Percentiles rank a stretch among this genome's conserved stretches.
Evolutionary conservation across 208 protist genomes (phyloP).

Genomic region (Leishmania tarentolae): DNA sequence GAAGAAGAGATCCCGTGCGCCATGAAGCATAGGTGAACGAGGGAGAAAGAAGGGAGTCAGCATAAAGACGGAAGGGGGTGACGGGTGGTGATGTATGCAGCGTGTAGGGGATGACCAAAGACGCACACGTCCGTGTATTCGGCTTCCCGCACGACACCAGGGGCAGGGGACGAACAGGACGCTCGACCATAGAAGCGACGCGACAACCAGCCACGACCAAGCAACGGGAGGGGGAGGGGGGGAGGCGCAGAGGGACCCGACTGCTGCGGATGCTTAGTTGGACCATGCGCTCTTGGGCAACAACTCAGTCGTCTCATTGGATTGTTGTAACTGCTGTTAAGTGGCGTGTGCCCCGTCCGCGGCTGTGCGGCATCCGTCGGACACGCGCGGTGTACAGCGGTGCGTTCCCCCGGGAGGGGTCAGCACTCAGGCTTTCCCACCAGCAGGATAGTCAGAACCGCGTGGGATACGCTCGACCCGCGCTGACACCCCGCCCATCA

Average conservation of each 20-base stretch:
- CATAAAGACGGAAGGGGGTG: not conserved
- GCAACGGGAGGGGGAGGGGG: not conserved
- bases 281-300: no score
- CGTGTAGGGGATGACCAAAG: constrained; percentile 15
- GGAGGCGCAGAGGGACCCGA: not conserved
- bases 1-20: not conserved
- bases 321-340: no score
- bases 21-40: not conserved
- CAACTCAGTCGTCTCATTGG: no score
- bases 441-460: not conserved
- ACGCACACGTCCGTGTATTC: not conserved
- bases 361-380: no score
- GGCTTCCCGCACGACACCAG: not conserved
- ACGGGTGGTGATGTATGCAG: not conserved
- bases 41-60: no score
- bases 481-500: not conserved
- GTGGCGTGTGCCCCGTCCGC: no score
- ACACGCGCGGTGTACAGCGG: not conserved
- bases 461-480: not conserved
- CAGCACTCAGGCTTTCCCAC: not conserved
- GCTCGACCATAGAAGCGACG: not conserved
- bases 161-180: constrained; percentile 12
- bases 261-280: no score
- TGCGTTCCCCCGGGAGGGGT: no score
- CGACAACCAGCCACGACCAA: not conserved